Percentiles rank a stretch among this genome's conserved stretches.
Conservation (phyloP, 2,329 filamentous ascomycete genomes). For the Colletotrichum sp. region DNA sequence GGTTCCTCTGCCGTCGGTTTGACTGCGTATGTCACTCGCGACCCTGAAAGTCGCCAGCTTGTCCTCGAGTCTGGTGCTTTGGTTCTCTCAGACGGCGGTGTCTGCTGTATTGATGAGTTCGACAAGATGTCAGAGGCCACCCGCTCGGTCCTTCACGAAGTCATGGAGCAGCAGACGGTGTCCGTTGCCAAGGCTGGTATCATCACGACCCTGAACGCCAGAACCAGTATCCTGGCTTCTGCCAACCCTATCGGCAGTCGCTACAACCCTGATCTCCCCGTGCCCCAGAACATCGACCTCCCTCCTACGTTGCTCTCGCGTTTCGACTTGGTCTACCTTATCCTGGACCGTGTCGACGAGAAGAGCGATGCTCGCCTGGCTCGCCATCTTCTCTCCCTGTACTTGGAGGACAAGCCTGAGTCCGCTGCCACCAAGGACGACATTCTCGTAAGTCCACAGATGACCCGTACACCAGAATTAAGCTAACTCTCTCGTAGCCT, state of each 20-base stretch:
- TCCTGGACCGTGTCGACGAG: conserved; percentile 93
- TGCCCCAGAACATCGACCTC: conserved; percentile 97
- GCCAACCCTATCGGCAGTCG: conserved; percentile 98
- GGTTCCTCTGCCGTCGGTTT: conserved; percentile 83
- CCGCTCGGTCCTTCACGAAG: conserved; percentile 82
- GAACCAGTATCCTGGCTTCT: conserved; percentile 94
- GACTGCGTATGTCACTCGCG: conserved; percentile 80
- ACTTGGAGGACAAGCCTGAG: conserved; percentile 91
- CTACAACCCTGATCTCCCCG: conserved; percentile 94
- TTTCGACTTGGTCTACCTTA: conserved; percentile 96
- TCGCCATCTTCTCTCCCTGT: conserved; percentile 93
- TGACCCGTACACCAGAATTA: background rate
- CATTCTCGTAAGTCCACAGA: conserved; percentile 69
- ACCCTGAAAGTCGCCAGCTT: conserved; percentile 80
- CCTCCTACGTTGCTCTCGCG: conserved; percentile 93
- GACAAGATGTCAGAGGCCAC: conserved; percentile 86
- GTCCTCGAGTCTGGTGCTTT: conserved; percentile 81
- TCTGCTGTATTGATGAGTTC: conserved; percentile 86
- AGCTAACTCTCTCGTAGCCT: conserved; percentile 58
- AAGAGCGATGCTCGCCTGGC: conserved; percentile 86
- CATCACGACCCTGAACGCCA: conserved; percentile 93
- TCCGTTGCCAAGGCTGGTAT: conserved; percentile 91
- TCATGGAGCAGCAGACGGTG: conserved; percentile 88
- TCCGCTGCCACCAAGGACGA: conserved; percentile 77
- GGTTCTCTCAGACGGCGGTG: conserved; percentile 80